phyloP scores from a whole-genome alignment of 139 green algal species.

The Mesotaenium endlicherianum region DNA sequence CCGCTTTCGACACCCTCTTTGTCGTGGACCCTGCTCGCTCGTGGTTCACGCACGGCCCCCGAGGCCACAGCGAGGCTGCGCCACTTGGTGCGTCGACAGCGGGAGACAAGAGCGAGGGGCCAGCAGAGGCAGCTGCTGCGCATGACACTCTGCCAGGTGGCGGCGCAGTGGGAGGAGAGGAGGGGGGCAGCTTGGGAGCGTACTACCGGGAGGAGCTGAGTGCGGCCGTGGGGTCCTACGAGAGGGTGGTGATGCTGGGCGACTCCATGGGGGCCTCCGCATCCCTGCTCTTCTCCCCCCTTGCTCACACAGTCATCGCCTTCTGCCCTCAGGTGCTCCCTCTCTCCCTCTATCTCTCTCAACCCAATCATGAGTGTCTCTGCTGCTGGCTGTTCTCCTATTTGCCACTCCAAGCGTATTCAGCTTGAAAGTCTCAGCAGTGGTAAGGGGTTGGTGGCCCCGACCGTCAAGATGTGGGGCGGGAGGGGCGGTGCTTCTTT shows the following conservation, averaged over 20 bases:
- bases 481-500: no score
- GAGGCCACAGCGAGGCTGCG: no score
- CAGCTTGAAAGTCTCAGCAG: no score
- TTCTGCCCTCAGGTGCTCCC: constrained; percentile 81
- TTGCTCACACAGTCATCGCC: constrained; percentile 76
- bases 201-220: constrained; percentile 42
- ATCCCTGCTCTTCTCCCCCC: constrained; percentile 72
- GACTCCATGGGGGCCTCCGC: constrained; percentile 90
- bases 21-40: constrained; percentile 41
- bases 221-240: constrained; percentile 57
- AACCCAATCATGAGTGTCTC: no score
- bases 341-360: no score
- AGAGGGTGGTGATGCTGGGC: constrained; percentile 77
- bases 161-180: not conserved
- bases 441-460: no score
- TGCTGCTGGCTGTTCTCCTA: no score
- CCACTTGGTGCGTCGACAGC: no score
- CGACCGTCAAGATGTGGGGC: no score
- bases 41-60: constrained; percentile 49
- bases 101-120: not conserved
- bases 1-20: constrained; percentile 52
- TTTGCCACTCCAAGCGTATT: no score
- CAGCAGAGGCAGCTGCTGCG: not conserved
- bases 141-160: no score
- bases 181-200: not conserved